A percentile compares a stretch with the other conserved stretches of the same genome.
Conservation (phyloP, 78 protist genomes). For the Planoprotostelium fungivorum region DNA sequence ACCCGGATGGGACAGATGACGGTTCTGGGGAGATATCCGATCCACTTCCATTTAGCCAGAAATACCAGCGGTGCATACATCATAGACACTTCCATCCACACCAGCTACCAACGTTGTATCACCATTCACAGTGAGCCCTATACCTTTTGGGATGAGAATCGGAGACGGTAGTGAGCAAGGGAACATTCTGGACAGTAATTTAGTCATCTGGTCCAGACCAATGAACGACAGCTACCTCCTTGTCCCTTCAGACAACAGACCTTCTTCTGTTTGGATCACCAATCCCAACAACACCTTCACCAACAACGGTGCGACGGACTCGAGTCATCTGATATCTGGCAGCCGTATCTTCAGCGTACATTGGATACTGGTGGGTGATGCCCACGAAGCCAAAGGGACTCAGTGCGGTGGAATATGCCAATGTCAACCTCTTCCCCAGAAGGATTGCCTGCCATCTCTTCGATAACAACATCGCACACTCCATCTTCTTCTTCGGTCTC, state of each 20-base stretch:
- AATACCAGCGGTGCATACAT: slow-evolving; percentile 17
- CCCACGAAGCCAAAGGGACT: background rate
- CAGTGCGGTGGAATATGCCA: background rate
- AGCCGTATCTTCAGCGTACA: background rate
- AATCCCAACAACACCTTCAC: slow-evolving; percentile 45
- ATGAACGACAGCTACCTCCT: background rate
- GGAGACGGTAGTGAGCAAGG: slow-evolving; percentile 56
- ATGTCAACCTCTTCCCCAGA: background rate
- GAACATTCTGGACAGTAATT: slow-evolving; percentile 43
- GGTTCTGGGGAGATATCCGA: slow-evolving; percentile 45
- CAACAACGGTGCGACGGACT: slow-evolving; percentile 20
- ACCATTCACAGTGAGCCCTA: slow-evolving; percentile 29
- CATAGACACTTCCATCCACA: slow-evolving; percentile 39
- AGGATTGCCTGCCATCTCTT: background rate
- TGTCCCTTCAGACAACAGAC: background rate
- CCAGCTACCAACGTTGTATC: slow-evolving; percentile 33
- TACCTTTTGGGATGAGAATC: slow-evolving; percentile 7
- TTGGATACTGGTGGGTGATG: background rate
- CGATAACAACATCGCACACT: background rate
- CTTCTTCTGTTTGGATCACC: slow-evolving; percentile 33
- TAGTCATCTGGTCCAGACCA: slow-evolving; percentile 6
- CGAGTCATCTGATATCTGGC: background rate
- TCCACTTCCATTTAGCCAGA: slow-evolving; percentile 57
- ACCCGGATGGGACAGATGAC: slow-evolving; percentile 49
- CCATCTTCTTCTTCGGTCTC: background rate